Base-by-base conservation (phyloP, 441 rosid genomes). In the Corymbia citriodora region DNA sequence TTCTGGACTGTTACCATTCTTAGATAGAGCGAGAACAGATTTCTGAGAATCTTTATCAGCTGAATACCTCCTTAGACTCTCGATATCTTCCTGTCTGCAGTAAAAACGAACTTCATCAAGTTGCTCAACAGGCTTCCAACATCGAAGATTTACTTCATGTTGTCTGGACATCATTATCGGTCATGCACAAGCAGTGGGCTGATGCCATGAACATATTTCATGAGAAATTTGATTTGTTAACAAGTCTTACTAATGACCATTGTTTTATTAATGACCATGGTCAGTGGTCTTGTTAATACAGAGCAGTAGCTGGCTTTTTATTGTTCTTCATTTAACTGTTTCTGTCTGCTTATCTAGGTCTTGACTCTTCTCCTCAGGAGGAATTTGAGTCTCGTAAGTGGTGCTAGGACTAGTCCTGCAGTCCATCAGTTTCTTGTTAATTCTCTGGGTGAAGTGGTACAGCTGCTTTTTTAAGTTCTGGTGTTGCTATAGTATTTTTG, bases 71-170 rank as follows among this genome's bases (percentile, higher is more conserved):
- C 18, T 55, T 87, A 45, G 52, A 61, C 2, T 33, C 33, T 33
- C 33, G 2, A 33, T 33, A 2, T 33, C 33, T 33, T 2, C 33
- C 33, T 33, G n/a, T 33, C 33, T 33, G 33, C 33, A 33, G 33
- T 33, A 33, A 33, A 92, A 93, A 94, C 92, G 99, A 98, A 92
- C 98, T 98, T 89, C 98, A 97, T 94, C 99, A 97, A 94, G 96
- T 98, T 91, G 97, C 99, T 90, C 96, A 94, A 90, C 99, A 97
- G 93, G 99, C 99, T 92, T 97, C 97, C 87, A 95, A 97, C 92
- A 95, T 98, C 89, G 96, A 96, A 92, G 98, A 98, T 92, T 93
- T 98, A 93, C 96, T 94, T 92, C 99, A 96, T 93, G 99, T 98
- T 91, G 93, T 54, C 21, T 1, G 21, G 8, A 54, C 95, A 89